Percentiles rank a stretch among this genome's conserved stretches.
phyloP scores from a whole-genome alignment of 2,329 filamentous ascomycete genomes.

The Arachnopeziza araneosa region DNA sequence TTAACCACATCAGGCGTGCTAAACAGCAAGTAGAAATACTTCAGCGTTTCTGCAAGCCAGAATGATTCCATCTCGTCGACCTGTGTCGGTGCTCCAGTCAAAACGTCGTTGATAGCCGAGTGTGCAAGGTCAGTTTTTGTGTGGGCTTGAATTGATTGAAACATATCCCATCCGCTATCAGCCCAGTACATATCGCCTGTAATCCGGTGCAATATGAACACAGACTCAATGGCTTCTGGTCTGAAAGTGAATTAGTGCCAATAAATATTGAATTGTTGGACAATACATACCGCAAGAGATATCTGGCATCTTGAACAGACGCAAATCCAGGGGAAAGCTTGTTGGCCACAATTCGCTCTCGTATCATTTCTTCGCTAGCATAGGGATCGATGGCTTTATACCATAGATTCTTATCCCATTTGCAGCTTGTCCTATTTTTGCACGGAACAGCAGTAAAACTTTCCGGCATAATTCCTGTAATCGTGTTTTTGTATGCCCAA shows the following conservation, averaged over 20 bases:
- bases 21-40: conserved; percentile 55
- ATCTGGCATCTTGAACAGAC: conserved; percentile 19
- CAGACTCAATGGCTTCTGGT: conserved; percentile 63
- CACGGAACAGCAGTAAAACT: conserved; percentile 37
- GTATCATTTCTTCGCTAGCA: conserved; percentile 8
- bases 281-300: conserved; percentile 20
- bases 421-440: conserved; percentile 18
- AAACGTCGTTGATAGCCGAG: conserved; percentile 39
- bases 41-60: conserved; percentile 61
- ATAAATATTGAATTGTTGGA: conserved; percentile 8
- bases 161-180: conserved; percentile 44
- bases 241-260: conserved; percentile 35
- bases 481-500: conserved; percentile 53
- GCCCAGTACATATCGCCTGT: conserved; percentile 31
- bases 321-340: conserved; percentile 22
- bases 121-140: conserved; percentile 39
- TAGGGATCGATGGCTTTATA: conserved; percentile 18
- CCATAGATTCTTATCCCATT: conserved; percentile 47
- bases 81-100: conserved; percentile 17
- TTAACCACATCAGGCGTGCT: conserved; percentile 45
- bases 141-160: conserved; percentile 38
- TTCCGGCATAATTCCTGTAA: conserved; percentile 59
- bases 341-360: conserved; percentile 10
- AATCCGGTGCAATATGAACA: conserved; percentile 51
- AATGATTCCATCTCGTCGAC: conserved; percentile 55